Evolutionary conservation across 768 basidiomycete species (phyloP).

Genomic region (Psilocybe azurescens): DNA sequence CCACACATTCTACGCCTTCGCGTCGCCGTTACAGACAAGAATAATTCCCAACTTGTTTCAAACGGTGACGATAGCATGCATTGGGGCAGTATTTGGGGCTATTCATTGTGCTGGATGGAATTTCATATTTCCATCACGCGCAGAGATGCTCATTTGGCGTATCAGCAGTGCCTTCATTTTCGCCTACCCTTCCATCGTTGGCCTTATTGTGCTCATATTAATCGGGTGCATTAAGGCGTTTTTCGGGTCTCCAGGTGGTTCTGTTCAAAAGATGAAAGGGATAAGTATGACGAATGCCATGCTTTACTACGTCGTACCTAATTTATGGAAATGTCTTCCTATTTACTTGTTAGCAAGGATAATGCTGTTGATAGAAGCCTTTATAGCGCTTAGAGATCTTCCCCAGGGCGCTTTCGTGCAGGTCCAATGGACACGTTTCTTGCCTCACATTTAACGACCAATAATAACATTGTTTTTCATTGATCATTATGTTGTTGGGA

Average conservation of each 20-base stretch:
- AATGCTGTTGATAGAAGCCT: constrained; percentile 13
- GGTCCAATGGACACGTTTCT: constrained; percentile 15
- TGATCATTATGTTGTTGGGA: too few relatives aligned
- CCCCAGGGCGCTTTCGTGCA: constrained; percentile 7
- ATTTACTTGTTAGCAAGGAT: constrained; percentile 16
- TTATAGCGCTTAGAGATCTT: constrained; percentile 15
- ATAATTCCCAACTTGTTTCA: too few relatives aligned
- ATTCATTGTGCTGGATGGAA: not conserved
- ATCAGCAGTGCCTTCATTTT: not conserved
- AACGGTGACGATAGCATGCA: too few relatives aligned
- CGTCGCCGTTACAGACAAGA: too few relatives aligned
- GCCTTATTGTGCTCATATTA: not conserved
- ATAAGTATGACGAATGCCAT: too few relatives aligned
- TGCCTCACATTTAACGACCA: constrained; percentile 17
- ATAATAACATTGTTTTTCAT: too few relatives aligned
- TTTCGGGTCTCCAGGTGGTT: too few relatives aligned
- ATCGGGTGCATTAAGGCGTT: too few relatives aligned
- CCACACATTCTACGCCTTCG: not conserved
- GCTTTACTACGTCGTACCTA: too few relatives aligned
- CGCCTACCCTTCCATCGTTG: not conserved
- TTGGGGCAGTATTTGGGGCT: not conserved
- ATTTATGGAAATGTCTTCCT: not conserved
- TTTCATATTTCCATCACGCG: not conserved
- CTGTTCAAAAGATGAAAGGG: too few relatives aligned
- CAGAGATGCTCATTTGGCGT: not conserved